Evolutionary conservation across 2,329 filamentous ascomycete species (phyloP), one percentile per base, ranked within the genome.

Genomic region (Colletotrichum sojae): DNA sequence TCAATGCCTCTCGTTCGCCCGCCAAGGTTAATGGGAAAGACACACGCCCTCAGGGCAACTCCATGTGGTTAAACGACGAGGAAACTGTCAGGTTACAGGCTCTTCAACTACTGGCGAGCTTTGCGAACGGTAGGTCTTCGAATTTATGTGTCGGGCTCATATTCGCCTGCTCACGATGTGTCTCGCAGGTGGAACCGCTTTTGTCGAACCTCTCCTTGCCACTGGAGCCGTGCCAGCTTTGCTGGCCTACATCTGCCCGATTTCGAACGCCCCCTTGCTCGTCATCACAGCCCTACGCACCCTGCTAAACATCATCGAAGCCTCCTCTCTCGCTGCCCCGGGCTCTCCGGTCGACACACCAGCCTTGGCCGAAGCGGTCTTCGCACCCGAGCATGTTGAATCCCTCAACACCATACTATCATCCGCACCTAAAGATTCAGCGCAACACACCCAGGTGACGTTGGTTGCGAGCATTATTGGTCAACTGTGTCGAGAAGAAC

Each of bases 41-140:
- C 70, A 70, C 76, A 52, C 76, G 75, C 22, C 74, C 76, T 27
- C 73, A 76, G 51, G 72, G 73, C 57, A 68, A 49, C 48, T 43
- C 64, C 20, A 54, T 52, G 18, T 72, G 78, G 4, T 77, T 90
- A 72, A 85, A 84, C 3, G 88, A 90, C 12, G 89, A 93, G 68
- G 91, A 95, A 64, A 86, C 88, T 52, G 85, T 91, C 55, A 89
- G 90, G 73, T 83, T 96, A 65, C 93, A 97, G 78, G 92, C 92
- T n/a, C 88, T 95, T 46, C 90, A 97, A 72, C 87, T 98, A n/a
- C 83, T 97, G 43, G 91, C 92, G 54, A 96, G 93, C 78, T 89
- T 98, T 76, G 93, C 94, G 66, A 91, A 92, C 81, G 94, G 95
- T 94, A 85, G 75, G 85, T 40, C 53, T 60, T 31, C 57, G 52